A percentile compares a stretch with the other conserved stretches of the same genome.
phyloP scores from a whole-genome alignment of 2,329 filamentous ascomycete species.

The Sarocladiaceae sp. region DNA sequence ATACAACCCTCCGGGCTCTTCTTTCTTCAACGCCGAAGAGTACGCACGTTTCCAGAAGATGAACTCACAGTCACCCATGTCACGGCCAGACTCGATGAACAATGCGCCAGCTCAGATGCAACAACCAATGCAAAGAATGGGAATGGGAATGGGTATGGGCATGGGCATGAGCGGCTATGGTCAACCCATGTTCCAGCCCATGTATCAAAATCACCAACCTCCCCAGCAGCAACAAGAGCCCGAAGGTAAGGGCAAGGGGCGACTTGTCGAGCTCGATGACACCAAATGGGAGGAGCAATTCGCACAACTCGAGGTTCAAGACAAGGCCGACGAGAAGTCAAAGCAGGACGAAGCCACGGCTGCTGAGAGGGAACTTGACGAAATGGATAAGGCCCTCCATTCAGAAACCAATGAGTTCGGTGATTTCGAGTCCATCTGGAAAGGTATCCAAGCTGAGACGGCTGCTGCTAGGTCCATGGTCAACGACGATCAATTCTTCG shows the following conservation, averaged over 20 bases:
- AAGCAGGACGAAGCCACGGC: constrained; percentile 57
- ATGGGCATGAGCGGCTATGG: constrained; percentile 42
- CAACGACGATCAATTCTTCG: constrained; percentile 54
- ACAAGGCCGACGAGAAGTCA: constrained; percentile 46
- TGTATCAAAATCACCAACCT: constrained; percentile 30
- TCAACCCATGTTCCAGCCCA: constrained; percentile 40
- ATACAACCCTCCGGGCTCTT: constrained; percentile 51
- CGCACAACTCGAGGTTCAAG: constrained; percentile 71
- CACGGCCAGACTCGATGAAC: constrained; percentile 51
- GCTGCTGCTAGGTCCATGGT: constrained; percentile 65
- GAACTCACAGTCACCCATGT: constrained; percentile 36
- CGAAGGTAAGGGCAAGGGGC: constrained; percentile 73
- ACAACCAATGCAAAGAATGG: constrained; percentile 52
- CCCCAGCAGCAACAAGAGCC: constrained; percentile 41
- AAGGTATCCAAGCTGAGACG: constrained; percentile 72
- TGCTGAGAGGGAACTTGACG: constrained; percentile 80
- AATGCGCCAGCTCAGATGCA: constrained; percentile 39
- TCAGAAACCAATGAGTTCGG: constrained; percentile 71
- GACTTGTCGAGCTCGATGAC: constrained; percentile 90
- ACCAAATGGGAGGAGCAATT: constrained; percentile 96
- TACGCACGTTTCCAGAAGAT: constrained; percentile 82
- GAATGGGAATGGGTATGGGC: constrained; percentile 43
- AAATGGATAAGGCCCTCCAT: constrained; percentile 65
- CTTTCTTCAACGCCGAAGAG: constrained; percentile 72
- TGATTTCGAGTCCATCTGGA: constrained; percentile 87